Percentiles rank a stretch among this genome's conserved stretches.
These are phyloP conservation scores for Aspergillus ellipticus DNA, from an alignment of 495 filamentous ascomycete species.

Conservation along the genomic window DNA sequence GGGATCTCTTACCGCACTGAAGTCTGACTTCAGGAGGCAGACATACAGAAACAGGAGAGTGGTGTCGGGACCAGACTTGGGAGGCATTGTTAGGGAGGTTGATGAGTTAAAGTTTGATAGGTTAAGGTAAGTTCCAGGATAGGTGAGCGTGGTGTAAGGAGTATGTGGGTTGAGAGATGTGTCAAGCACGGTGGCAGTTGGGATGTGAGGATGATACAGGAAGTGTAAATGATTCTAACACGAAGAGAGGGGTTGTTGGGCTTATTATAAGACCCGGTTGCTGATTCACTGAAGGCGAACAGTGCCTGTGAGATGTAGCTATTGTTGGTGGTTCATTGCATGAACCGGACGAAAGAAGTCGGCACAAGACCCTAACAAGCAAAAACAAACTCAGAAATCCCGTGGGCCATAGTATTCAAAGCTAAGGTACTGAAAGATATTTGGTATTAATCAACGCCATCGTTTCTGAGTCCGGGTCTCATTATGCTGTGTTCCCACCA, in stretches of 20 bases:
- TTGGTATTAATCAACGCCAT: slow-evolving; percentile 3
- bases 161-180: neutral
- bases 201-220: neutral
- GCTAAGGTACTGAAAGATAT: slow-evolving; percentile 5
- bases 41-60: slow-evolving; percentile 37
- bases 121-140: neutral
- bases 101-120: neutral
- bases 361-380: neutral
- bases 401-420: neutral
- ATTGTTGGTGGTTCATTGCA: neutral
- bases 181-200: neutral
- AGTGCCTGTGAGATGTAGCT: neutral
- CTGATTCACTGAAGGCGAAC: neutral
- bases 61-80: slow-evolving; percentile 26
- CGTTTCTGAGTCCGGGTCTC: neutral
- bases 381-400: neutral
- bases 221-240: neutral
- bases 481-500: slow-evolving; percentile 5
- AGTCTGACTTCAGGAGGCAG: slow-evolving; percentile 32
- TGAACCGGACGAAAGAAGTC: neutral
- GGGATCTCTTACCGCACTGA: slow-evolving; percentile 23
- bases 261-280: neutral
- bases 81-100: slow-evolving; percentile 4
- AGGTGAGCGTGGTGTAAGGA: neutral
- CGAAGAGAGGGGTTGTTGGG: neutral